Base-by-base conservation (phyloP, 805 yeast genomes). In the Schwanniomyces sp. region DNA sequence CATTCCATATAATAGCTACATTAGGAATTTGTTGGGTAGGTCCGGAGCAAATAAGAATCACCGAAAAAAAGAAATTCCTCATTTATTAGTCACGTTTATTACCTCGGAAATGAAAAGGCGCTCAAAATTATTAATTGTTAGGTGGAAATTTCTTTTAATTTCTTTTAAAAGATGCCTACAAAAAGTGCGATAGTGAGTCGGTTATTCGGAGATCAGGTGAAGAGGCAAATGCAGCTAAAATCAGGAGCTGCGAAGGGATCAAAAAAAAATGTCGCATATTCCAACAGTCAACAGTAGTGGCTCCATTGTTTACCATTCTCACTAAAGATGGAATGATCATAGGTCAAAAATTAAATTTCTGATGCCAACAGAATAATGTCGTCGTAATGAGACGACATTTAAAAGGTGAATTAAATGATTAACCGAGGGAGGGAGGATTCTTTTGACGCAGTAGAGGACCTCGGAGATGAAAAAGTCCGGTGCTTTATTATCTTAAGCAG, bases 21-120 rank as follows among this genome's bases (percentile, higher is more conserved):
- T 37, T 37, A 21, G 27, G 27, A 32, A 32, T 32, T 32, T 37
- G 40, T 37, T 37, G 40, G 40, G 40, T 37, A 21, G 14, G 34
- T 9, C 18, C 36, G 36, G 36, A 32, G 17, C 21, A 32, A 32
- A 7, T 11, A 3, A 6, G 5, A 32, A 32, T 12, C 18, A 32
- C 36, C 18, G 21, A 14, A 32, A 32, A 32, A 32, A 32, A 32
- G 36, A 32, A 32, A 32, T 32, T 32, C 8, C 21, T 16, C 11
- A 16, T 16, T 14, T 14, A 14, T 10, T 14, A 32, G 21, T 32
- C 36, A 32, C 36, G 36, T 32, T 32, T 14, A 14, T 14, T 3
- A 29, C 14, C 34, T 29, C 14, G 34, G n/a, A 29, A 10, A 7
- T 21, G 24, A 4, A 5, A 21, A 21, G 24, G 24, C 24, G 24